Evolutionary conservation across 768 basidiomycete genomes (phyloP).

Genomic region (Agrocybe chaxingu): DNA sequence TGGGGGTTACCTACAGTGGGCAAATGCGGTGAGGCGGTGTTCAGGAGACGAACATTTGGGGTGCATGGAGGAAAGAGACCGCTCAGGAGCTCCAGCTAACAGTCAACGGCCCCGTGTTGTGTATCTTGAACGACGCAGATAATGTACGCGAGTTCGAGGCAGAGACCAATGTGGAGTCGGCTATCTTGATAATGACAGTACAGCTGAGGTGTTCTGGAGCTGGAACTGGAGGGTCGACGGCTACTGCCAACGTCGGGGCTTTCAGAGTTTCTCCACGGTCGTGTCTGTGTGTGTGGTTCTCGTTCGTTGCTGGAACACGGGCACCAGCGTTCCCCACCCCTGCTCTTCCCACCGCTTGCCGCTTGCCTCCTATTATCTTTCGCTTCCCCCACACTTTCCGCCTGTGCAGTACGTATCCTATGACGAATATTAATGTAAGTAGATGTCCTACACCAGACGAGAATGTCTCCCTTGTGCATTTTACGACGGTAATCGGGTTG

Average conservation of each 20-base stretch:
- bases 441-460: too few species aligned
- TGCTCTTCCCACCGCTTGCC: slow-evolving; percentile 1
- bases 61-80: too few species aligned
- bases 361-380: not conserved
- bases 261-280: too few species aligned
- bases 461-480: too few species aligned
- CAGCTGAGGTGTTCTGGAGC: not conserved
- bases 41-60: too few species aligned
- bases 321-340: not conserved
- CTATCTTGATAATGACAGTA: too few species aligned
- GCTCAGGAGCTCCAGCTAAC: slow-evolving; percentile 11
- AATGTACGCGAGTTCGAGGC: slow-evolving; percentile 4
- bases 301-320: not conserved
- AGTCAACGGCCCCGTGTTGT: slow-evolving; percentile 21
- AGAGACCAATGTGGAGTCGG: not conserved
- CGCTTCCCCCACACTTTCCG: slow-evolving; percentile 13
- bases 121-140: slow-evolving; percentile 14
- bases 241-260: not conserved
- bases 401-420: too few species aligned
- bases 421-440: too few species aligned
- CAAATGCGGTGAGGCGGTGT: too few species aligned
- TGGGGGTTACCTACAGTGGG: too few species aligned
- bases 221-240: not conserved
- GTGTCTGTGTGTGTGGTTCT: not conserved
- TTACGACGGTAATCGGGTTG: too few species aligned